A percentile compares a stretch with the other conserved stretches of the same genome.
phyloP scores from a whole-genome alignment of 2,329 filamentous ascomycete genomes.

The Colletotrichum phormii region DNA sequence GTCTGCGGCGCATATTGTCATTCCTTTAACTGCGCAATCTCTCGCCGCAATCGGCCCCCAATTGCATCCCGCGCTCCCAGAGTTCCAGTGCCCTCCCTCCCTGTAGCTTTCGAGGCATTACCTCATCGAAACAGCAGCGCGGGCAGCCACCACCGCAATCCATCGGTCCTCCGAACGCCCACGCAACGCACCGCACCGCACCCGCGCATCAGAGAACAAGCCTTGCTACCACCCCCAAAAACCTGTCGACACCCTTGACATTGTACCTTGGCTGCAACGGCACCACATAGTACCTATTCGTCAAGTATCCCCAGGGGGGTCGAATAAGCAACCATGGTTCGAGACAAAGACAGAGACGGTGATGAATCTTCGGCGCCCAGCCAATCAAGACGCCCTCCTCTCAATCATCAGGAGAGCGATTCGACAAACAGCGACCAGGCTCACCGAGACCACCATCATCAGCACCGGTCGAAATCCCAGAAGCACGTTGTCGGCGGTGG shows the following conservation, averaged over 20 bases:
- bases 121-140: conserved; percentile 25
- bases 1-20: neutral
- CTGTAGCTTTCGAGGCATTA: conserved; percentile 17
- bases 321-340: conserved; percentile 49
- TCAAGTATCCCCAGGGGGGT: neutral
- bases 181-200: neutral
- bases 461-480: conserved; percentile 41
- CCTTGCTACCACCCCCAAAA: conserved; percentile 14
- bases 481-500: conserved; percentile 59
- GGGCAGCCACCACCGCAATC: conserved; percentile 21
- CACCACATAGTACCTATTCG: neutral
- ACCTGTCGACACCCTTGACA: conserved; percentile 18
- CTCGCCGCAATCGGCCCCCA: conserved; percentile 11
- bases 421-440: conserved; percentile 49
- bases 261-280: conserved; percentile 3
- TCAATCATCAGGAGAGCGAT: conserved; percentile 50
- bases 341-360: conserved; percentile 54
- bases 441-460: conserved; percentile 43
- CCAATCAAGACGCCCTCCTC: conserved; percentile 67
- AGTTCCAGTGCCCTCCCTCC: neutral
- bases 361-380: conserved; percentile 59
- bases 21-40: neutral
- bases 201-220: conserved; percentile 27
- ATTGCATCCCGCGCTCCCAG: conserved; percentile 10
- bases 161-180: conserved; percentile 26